Base-by-base conservation (phyloP, 1,284 basidiomycete genomes). In the Cryptococcus sp. region DNA sequence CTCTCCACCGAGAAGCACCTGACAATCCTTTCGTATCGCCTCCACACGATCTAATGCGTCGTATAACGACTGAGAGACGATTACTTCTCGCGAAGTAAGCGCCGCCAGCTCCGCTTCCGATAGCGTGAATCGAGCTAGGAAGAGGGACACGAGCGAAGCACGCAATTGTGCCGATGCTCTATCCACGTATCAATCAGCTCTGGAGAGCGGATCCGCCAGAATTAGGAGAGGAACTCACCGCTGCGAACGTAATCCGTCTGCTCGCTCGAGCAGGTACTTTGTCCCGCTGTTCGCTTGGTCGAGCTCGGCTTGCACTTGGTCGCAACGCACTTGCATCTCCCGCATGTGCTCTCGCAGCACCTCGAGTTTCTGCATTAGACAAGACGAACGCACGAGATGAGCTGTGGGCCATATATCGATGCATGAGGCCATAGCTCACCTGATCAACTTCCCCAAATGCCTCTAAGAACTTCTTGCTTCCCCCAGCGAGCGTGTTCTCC, bases 371-470 rank as follows among this genome's bases (percentile, higher is more conserved):
- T 93, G 62, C 17, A 11, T 39, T 20, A 27, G 31, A 35, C 56
- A 49, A 42, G 23, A 31, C 25, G 17, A 11, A 31, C 25, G 51
- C 13, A 5, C 15, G 17, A 5, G 39, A 3, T 41, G 1, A 5
- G 16, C 19, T 23, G 42, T 13, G n/a, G 17, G 7, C n/a, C 31
- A 35, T 35, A 2, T 35, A 8, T 8, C 10, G 11, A 5, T 19
- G 20, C 15, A 10, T 38, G 20, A 48, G 17, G 16, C 11, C 10
- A 27, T 17, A 65, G 31, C 88, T 66, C 71, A 93, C 92, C 80
- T 89, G 83, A 80, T 96, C 90, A 22, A 96, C 91, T 67, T 91
- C 87, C 13, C 86, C 86, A 59, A 97, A 89, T 0, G 90, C 90
- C 41, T 84, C 82, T 54, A 97, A 77, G 75, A 97, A 94, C 63